Evolutionary conservation across 345 rosid genomes (phyloP).

Genomic region (Eucalyptus victrix): DNA sequence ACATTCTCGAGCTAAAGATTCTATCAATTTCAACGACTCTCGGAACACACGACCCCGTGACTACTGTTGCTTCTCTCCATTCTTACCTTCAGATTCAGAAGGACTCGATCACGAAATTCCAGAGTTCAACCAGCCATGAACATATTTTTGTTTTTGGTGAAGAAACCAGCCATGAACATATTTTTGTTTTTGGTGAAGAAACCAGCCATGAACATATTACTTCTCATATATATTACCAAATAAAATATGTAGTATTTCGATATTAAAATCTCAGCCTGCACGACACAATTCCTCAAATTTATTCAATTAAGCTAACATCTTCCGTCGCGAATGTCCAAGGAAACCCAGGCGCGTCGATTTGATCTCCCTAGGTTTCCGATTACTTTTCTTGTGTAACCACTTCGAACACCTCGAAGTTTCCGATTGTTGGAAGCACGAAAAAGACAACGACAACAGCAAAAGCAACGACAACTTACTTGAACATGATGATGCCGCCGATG

Average conservation of each 20-base stretch:
- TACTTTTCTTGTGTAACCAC: background rate
- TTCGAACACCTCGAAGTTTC: background rate
- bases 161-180: background rate
- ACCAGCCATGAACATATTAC: background rate
- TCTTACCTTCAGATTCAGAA: background rate
- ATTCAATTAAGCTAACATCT: background rate
- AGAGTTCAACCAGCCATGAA: background rate
- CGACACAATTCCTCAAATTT: background rate
- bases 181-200: background rate
- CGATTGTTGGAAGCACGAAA: background rate
- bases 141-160: background rate
- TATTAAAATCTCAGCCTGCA: background rate
- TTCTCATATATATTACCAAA: background rate
- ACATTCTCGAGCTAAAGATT: background rate
- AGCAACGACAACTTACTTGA: constrained; percentile 34
- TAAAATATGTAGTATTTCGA: background rate
- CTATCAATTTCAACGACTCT: background rate
- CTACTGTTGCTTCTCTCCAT: background rate
- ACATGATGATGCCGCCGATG: constrained; percentile 99
- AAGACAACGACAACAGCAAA: background rate
- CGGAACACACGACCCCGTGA: background rate
- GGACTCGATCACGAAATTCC: background rate
- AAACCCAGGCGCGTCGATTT: background rate
- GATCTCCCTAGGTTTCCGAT: background rate
- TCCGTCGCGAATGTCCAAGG: background rate